Conservation (phyloP, 495 filamentous ascomycete species). For the Tuber borchii region DNA sequence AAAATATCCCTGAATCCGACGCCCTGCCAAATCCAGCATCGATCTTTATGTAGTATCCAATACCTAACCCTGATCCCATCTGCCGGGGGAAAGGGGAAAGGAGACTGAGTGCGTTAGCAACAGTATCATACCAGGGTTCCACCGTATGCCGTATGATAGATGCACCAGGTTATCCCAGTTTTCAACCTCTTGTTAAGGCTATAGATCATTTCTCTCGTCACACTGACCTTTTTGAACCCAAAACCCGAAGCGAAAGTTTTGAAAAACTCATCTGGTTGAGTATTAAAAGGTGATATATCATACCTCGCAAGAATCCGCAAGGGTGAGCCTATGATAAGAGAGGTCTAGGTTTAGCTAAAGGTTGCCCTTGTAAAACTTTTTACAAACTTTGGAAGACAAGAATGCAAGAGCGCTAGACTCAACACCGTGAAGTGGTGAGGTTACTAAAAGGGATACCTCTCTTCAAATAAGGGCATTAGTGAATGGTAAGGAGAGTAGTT, state of each 20-base stretch:
- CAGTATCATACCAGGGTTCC: background rate
- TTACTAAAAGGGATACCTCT: background rate
- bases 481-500: background rate
- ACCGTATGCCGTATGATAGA: background rate
- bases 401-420: background rate
- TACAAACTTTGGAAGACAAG: background rate
- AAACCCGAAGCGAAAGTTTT: background rate
- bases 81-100: background rate
- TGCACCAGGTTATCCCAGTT: background rate
- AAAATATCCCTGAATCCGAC: conserved; percentile 9
- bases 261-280: background rate
- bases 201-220: background rate
- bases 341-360: background rate
- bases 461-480: background rate
- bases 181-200: background rate
- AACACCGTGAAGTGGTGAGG: background rate
- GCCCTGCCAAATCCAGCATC: background rate
- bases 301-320: background rate
- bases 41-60: background rate
- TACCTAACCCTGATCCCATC: conserved; percentile 3
- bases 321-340: background rate
- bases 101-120: background rate
- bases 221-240: background rate
- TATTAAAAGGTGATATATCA: background rate
- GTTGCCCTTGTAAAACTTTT: background rate